Evolutionary conservation across 495 filamentous ascomycete genomes (phyloP).

Genomic region (Ascobolus immersus): DNA sequence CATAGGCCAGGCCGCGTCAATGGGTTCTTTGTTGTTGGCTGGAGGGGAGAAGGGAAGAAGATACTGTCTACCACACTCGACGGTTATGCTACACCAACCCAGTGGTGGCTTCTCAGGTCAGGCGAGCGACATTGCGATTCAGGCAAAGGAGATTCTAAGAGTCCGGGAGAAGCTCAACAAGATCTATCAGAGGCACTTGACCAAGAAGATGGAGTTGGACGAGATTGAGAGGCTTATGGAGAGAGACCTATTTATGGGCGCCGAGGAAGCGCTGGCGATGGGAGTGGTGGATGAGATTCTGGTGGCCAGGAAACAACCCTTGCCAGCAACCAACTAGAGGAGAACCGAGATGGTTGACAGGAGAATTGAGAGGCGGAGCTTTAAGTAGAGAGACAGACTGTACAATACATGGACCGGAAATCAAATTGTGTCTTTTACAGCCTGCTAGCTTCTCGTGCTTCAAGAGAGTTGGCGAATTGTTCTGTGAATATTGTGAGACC

Average conservation of each 20-base stretch:
- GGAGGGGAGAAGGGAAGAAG: constrained; percentile 68
- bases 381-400: too few relatives aligned
- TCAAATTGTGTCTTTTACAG: too few relatives aligned
- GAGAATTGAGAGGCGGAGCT: too few relatives aligned
- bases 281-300: constrained; percentile 83
- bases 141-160: constrained; percentile 85
- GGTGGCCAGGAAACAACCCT: constrained; percentile 16
- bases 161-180: constrained; percentile 64
- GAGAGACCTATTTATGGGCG: constrained; percentile 79
- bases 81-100: constrained; percentile 93
- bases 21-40: constrained; percentile 72
- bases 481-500: too few relatives aligned
- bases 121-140: constrained; percentile 79
- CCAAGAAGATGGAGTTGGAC: constrained; percentile 34
- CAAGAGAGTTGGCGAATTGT: too few relatives aligned
- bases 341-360: too few relatives aligned
- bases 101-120: constrained; percentile 73
- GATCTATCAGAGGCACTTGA: constrained; percentile 72
- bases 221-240: constrained; percentile 75
- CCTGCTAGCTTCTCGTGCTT: too few relatives aligned
- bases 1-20: constrained; percentile 77
- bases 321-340: too few relatives aligned
- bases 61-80: constrained; percentile 70
- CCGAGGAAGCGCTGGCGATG: constrained; percentile 62
- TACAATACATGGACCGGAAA: too few relatives aligned